phyloP scores from a whole-genome alignment of 306 rosid species.

The Boehmeria nivea region DNA sequence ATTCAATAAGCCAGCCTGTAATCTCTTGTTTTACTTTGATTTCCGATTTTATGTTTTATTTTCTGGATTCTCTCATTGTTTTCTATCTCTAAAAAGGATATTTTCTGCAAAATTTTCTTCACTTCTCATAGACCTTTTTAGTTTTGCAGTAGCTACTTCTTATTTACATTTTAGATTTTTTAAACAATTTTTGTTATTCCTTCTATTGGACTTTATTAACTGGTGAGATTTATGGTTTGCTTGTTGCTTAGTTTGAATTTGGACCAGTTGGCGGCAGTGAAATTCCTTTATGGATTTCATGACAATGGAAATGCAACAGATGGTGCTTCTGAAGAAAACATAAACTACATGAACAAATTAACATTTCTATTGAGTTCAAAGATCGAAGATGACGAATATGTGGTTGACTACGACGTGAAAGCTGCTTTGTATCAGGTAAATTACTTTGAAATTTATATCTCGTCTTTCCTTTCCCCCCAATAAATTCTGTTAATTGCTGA shows the following conservation, averaged over 20 bases:
- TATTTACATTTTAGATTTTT: not conserved
- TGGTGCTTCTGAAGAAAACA: constrained; percentile 58
- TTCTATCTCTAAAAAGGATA: not conserved
- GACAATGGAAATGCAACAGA: constrained; percentile 44
- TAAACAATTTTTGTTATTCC: not conserved
- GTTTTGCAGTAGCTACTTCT: no score
- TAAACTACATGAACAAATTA: constrained; percentile 50
- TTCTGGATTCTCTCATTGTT: no score
- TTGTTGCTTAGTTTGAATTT: constrained; percentile 59
- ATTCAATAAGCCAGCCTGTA: no score
- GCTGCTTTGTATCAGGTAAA: constrained; percentile 55
- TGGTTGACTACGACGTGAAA: constrained; percentile 41
- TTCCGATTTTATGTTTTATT: no score
- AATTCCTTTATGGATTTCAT: constrained; percentile 71
- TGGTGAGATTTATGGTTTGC: constrained; percentile 33
- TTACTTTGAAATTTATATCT: constrained; percentile 9
- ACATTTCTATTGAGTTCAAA: constrained; percentile 50
- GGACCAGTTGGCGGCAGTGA: constrained; percentile 63
- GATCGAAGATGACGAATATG: constrained; percentile 37
- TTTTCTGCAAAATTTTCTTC: not conserved
- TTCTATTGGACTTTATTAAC: not conserved
- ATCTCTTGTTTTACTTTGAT: no score
- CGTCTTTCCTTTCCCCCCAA: not conserved
- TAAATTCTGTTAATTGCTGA: constrained; percentile 22
- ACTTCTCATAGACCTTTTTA: not conserved